Base-by-base conservation (phyloP, 208 protist species). In the Hexamita inflata region DNA sequence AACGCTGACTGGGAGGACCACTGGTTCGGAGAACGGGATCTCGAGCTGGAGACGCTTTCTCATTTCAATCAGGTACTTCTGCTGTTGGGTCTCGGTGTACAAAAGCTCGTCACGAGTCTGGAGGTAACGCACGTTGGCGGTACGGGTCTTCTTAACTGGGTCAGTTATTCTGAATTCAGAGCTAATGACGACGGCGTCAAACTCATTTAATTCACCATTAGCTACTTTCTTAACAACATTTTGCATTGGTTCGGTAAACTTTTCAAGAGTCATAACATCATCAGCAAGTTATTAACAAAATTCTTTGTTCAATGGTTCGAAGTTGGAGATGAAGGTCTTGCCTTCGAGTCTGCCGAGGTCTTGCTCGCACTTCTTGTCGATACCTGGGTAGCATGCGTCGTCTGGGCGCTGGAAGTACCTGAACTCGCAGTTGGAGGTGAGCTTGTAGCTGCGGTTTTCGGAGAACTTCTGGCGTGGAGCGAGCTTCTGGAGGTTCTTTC, bases 341-440 rank as follows among this genome's bases (percentile, higher is more conserved):
- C 73, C 73, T 24, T 66, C 7, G 32, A 0, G 0, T 35, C 28
- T 15, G 58, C 73, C 59, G 26, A 80, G 35, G 39, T 77, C 73
- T n/a, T 28, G 9, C 57, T 80, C 77, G 67, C 66, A 61, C 41
- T 77, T 15, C 49, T 74, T 66, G 66, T 84, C 81, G 38, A 41
- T 49, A n/a, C 82, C 82, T 49, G 73, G 76, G 38, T 78, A 39
- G 19, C 81, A 32, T 28, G 75, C 75, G 53, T 86, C 82, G 58
- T 86, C 82, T 34, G 82, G 81, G 28, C 82, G 32, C 73, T 84
- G 81, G 81, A 86, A 86, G 30, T 81, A 79, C n/a, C 81, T 35
- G 32, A 64, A 81, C 59, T 86, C 82, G 40, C 15, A 49, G 73
- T 86, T 86, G 32, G 61, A 65, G n/a, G 62, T 40, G 9, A 84